These are phyloP conservation scores for Mycena galericulata DNA, from an alignment of 768 basidiomycete species.

Conservation along the genomic window DNA sequence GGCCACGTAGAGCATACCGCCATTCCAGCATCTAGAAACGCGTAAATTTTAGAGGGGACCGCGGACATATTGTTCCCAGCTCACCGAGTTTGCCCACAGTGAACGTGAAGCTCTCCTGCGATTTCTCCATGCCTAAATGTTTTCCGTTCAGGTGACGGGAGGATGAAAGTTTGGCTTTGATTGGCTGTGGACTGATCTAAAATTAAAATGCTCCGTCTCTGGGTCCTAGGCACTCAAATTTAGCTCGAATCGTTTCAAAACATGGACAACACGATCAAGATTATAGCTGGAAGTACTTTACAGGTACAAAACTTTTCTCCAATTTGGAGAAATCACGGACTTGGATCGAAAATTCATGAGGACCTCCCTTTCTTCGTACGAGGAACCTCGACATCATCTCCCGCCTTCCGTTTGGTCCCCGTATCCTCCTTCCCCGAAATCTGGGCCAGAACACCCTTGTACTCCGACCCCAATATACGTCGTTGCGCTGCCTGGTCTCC, in stretches of 20 bases:
- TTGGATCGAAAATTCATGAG: background rate
- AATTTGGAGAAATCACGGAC: too few relatives aligned
- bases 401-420: background rate
- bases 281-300: too few relatives aligned
- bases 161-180: background rate
- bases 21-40: constrained; percentile 86
- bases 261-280: too few relatives aligned
- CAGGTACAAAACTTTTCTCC: too few relatives aligned
- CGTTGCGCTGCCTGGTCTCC: background rate
- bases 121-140: constrained; percentile 13
- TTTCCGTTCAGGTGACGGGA: background rate
- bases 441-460: background rate
- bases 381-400: background rate
- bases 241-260: too few relatives aligned
- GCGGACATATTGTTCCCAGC: constrained; percentile 40
- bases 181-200: background rate
- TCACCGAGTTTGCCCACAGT: constrained; percentile 95
- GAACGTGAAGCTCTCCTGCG: constrained; percentile 83
- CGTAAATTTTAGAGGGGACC: constrained; percentile 23
- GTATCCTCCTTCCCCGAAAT: background rate
- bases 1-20: constrained; percentile 65
- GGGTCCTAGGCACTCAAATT: too few relatives aligned
- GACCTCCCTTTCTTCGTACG: background rate
- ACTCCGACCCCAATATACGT: background rate
- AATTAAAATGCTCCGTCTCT: too few relatives aligned